These are phyloP conservation scores for Plasmodium reichenowi DNA, from an alignment of 169 alveolate genomes.

Conservation along the genomic window DNA sequence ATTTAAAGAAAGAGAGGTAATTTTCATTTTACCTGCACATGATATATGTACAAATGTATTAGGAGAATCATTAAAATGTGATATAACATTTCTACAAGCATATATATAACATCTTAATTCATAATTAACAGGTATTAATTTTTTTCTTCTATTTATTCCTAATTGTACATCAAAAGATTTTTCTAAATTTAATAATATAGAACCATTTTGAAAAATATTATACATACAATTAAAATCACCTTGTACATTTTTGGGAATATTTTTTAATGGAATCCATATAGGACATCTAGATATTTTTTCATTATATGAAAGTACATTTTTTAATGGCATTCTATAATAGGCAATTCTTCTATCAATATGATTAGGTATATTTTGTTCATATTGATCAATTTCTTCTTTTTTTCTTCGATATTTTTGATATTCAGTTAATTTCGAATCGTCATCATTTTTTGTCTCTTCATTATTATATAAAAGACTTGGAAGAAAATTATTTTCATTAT, in stretches of 20 bases:
- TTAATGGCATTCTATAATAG: slow-evolving; percentile 79
- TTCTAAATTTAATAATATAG: slow-evolving; percentile 83
- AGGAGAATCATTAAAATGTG: slow-evolving; percentile 83
- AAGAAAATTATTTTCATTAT: neutral
- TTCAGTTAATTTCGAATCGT: slow-evolving; percentile 1
- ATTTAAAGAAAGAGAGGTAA: slow-evolving; percentile 80
- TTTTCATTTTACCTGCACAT: slow-evolving; percentile 86
- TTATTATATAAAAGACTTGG: neutral
- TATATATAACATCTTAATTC: slow-evolving; percentile 91
- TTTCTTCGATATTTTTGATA: neutral
- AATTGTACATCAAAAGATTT: slow-evolving; percentile 75
- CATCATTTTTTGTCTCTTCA: neutral
- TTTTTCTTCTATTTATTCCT: slow-evolving; percentile 82
- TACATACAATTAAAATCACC: slow-evolving; percentile 77
- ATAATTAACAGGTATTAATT: slow-evolving; percentile 85
- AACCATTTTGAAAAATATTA: slow-evolving; percentile 82
- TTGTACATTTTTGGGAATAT: slow-evolving; percentile 78
- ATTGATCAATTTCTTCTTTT: slow-evolving; percentile 7
- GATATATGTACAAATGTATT: slow-evolving; percentile 86
- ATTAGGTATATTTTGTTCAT: neutral
- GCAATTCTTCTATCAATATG: slow-evolving; percentile 81
- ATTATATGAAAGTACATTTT: slow-evolving; percentile 84
- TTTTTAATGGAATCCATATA: slow-evolving; percentile 88
- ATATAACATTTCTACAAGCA: slow-evolving; percentile 85
- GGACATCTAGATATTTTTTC: slow-evolving; percentile 87